Evolutionary conservation across 805 yeast genomes (phyloP).

Genomic region (Metschnikowia kunwiensis): DNA sequence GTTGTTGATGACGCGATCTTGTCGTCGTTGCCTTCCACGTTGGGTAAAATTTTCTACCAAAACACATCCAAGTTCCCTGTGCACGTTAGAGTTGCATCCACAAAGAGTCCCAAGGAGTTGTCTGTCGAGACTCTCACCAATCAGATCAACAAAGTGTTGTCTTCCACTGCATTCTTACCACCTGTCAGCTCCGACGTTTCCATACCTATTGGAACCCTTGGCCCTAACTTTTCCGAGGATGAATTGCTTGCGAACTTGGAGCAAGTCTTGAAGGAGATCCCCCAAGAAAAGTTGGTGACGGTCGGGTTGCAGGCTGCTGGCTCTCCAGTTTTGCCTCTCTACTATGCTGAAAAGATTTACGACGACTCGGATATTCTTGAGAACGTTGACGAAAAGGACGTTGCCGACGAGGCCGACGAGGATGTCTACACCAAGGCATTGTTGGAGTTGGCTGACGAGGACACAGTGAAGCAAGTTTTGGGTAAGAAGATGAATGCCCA

Average conservation of each 20-base stretch:
- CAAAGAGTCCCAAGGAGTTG: constrained; percentile 37
- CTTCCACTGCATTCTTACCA: constrained; percentile 58
- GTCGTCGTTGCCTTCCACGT: constrained; percentile 72
- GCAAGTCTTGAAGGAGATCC: constrained; percentile 50
- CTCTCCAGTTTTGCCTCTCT: constrained; percentile 87
- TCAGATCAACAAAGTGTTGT: constrained; percentile 56
- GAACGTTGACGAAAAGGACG: constrained; percentile 26
- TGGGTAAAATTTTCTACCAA: constrained; percentile 75
- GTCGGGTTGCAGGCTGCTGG: constrained; percentile 61
- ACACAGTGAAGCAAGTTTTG: constrained; percentile 61
- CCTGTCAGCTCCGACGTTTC: constrained; percentile 72
- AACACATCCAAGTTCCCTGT: constrained; percentile 61
- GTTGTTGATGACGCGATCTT: constrained; percentile 81
- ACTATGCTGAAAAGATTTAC: constrained; percentile 56
- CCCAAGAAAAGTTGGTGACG: constrained; percentile 47
- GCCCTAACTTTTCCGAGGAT: constrained; percentile 35
- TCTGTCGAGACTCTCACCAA: constrained; percentile 50
- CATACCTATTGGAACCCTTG: constrained; percentile 62
- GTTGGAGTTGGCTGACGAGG: constrained; percentile 76
- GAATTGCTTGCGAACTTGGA: constrained; percentile 60
- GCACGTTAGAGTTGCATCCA: constrained; percentile 49
- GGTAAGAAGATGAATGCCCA: constrained; percentile 45
- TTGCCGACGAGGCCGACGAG: constrained; percentile 18
- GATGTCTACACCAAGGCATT: constrained; percentile 51
- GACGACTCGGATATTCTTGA: constrained; percentile 45